Evolutionary conservation across 2,329 filamentous ascomycete species (phyloP).

Genomic region (Purpureocillium takamizusanense): DNA sequence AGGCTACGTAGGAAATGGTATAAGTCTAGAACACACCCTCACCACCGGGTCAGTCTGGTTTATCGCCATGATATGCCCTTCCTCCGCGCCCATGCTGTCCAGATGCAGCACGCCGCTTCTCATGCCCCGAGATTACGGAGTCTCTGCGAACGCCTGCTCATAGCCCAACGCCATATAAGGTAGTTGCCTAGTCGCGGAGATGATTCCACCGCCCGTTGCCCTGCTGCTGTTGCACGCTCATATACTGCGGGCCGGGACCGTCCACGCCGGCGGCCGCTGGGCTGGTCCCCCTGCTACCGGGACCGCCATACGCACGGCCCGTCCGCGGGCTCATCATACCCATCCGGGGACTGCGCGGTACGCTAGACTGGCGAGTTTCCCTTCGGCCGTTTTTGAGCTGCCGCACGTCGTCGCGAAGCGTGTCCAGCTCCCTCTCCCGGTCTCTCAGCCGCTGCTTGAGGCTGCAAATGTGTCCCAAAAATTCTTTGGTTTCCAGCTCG

Average conservation of each 20-base stretch:
- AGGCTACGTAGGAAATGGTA: too few species aligned
- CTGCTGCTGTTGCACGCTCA: conserved; percentile 23
- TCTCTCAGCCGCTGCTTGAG: conserved; percentile 35
- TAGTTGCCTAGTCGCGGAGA: conserved; percentile 26
- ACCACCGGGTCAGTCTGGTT: too few species aligned
- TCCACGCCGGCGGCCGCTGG: conserved; percentile 29
- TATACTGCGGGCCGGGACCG: conserved; percentile 27
- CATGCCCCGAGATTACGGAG: too few species aligned
- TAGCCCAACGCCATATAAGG: conserved; percentile 2
- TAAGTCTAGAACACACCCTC: too few species aligned
- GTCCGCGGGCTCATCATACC: conserved; percentile 42
- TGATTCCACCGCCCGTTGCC: conserved; percentile 34
- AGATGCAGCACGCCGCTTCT: too few species aligned
- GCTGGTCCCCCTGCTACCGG: conserved; percentile 40
- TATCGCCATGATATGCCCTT: too few species aligned
- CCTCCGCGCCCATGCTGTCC: too few species aligned
- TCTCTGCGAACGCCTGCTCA: not conserved
- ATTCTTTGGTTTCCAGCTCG: conserved; percentile 21
- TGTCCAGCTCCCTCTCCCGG: conserved; percentile 41
- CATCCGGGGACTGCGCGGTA: conserved; percentile 48
- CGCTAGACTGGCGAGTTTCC: conserved; percentile 47
- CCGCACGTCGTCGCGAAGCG: conserved; percentile 38
- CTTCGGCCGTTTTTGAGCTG: conserved; percentile 38
- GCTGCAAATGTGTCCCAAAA: conserved; percentile 29
- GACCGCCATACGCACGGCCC: conserved; percentile 22